Evolutionary conservation across 805 yeast genomes (phyloP), one percentile per base, ranked within the genome.

Genomic region (Wickerhamiella cacticola): DNA sequence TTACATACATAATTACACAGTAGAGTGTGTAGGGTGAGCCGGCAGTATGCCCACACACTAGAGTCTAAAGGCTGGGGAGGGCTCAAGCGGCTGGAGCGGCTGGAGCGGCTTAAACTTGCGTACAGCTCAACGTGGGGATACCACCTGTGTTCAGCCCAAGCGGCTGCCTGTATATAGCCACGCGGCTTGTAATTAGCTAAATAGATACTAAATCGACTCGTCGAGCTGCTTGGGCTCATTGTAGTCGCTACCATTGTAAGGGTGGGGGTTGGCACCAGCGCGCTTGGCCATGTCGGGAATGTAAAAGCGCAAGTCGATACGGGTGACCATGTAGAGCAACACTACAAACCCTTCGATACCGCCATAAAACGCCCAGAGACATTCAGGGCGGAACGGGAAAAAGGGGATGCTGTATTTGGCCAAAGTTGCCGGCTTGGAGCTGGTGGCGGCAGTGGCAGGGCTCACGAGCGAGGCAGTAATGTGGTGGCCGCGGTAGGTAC

Each of bases 271-370:
- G 38, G 28, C 16, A 25, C 43, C 43, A 10, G 52, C 49, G 7
- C 45, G 26, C 43, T 36, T 40, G 43, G 52, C 47, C 48, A 49
- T 49, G 61, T 81, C 88, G 15, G 92, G 89, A 63, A 83, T 77
- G 70, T 82, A 82, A 65, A 82, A 82, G 61, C 92, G 71, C 57
- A 82, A 68, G 61, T 82, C 92, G 45, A 79, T 76, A 61, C 94
- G 73, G 15, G 79, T 77, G 29, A 78, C 57, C 48, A 82, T 60
- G 59, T 78, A 80, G 28, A 79, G 52, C 8, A 76, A 47, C 53
- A 78, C 73, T 49, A 78, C 75, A 24, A 79, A 56, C 0, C 70
- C 66, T 65, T 82, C 92, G 42, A 79, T 66, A 3, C 72, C 74
- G 28, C 89, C 88, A 76, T 84, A 81, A 55, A 75, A 65, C 25